Evolutionary conservation across 2,329 filamentous ascomycete species (phyloP), one percentile per base, ranked within the genome.

Genomic region (Cytospora leucostoma): DNA sequence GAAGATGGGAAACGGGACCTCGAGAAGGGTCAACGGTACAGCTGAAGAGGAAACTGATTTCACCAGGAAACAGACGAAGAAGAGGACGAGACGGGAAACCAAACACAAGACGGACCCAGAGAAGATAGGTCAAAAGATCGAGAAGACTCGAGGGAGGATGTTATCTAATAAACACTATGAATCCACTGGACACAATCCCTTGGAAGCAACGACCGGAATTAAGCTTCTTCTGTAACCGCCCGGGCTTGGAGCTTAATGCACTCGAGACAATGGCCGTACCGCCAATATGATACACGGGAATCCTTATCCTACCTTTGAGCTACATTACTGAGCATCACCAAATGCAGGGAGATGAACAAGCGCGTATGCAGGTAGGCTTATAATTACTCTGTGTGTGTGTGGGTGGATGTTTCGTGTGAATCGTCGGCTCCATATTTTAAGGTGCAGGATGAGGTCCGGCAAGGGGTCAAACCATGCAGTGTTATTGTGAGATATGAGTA

Each of bases 291-390:
- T 32, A 56, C 33, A 38, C 13, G 7, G 7, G 19, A 37, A 61
- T 32, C 44, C 27, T 35, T 32, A 44, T 19, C 49, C 44, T 56
- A 56, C 59, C 40, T 40, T 47, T 10, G n/a, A 21, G 11, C 21
- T 7, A 19, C 27, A 33, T 21, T n/a, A 37, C 21, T 15, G 54
- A 17, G 37, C 27, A 50, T 53, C 8, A 37, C 34, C 15, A 32
- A 15, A n/a, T 52, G 53, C 44, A 57, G 27, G 53, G n/a, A 47
- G 21, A 52, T 27, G 49, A 32, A 44, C 37, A 53, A 49, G 61
- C 61, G 61, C 61, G 50, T 59, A 63, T 58, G 61, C 38, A 54
- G 21, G 47, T 44, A 35, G 8, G 49, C 11, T 11, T 35, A 21
- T 34, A 15, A 53, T 52, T 53, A 37, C 47, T 32, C 21, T 17